A percentile compares a stretch with the other conserved stretches of the same genome.
Conservation (phyloP, 192 early-diverging fungal species). For the Coemansia sp. region DNA sequence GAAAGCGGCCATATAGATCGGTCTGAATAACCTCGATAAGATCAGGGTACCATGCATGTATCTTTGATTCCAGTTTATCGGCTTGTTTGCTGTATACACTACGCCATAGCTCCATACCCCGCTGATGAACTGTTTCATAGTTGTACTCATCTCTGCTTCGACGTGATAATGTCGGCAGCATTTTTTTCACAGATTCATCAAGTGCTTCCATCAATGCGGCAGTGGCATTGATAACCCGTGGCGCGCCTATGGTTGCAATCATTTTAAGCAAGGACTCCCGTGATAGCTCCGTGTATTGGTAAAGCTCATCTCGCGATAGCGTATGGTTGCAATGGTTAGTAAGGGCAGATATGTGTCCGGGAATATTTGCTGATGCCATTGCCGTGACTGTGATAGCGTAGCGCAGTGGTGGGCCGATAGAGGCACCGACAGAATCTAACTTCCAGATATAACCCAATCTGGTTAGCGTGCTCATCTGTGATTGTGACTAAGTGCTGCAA, state of each 20-base stretch:
- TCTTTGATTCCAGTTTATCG: conserved; percentile 28
- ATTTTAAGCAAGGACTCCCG: conserved; percentile 24
- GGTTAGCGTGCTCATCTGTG: too few species aligned
- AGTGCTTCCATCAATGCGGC: conserved; percentile 26
- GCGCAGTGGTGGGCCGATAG: conserved; percentile 9
- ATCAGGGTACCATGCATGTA: conserved; percentile 32
- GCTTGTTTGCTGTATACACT: conserved; percentile 38
- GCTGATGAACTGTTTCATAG: conserved; percentile 19
- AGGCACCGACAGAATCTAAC: conserved; percentile 8
- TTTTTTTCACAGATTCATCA: neutral
- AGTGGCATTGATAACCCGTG: conserved; percentile 26
- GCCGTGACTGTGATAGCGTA: conserved; percentile 20
- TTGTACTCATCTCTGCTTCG: conserved; percentile 14
- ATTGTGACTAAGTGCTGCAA: too few species aligned
- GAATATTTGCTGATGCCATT: conserved; percentile 16
- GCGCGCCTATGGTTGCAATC: conserved; percentile 17
- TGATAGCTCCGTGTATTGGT: conserved; percentile 4
- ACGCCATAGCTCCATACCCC: conserved; percentile 28
- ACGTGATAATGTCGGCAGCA: conserved; percentile 8
- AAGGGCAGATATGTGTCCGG: neutral
- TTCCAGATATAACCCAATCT: too few species aligned
- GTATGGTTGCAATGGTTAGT: conserved; percentile 4
- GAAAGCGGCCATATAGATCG: conserved; percentile 38
- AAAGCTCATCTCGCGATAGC: neutral
- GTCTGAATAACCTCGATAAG: conserved; percentile 46